Evolutionary conservation across 139 green algal species (phyloP).

Genomic region (Coccomyxa sp.): DNA sequence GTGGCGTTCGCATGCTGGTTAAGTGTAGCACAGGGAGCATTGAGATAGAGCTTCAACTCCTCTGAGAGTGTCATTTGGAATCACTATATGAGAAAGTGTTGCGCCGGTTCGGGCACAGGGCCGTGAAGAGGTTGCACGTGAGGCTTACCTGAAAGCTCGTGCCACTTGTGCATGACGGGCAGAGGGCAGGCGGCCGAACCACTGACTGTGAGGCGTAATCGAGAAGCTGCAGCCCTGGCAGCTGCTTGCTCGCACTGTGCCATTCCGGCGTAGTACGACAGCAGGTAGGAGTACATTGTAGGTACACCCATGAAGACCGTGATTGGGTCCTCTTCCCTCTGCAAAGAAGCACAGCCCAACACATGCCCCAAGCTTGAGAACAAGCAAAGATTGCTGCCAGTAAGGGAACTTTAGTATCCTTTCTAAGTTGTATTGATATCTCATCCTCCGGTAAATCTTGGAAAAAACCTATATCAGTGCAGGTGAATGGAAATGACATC

Average conservation of each 20-base stretch:
- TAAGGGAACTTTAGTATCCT: too few relatives aligned
- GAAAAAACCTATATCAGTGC: background rate
- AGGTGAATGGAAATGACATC: background rate
- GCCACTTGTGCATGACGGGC: constrained; percentile 70
- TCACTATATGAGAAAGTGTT: too few relatives aligned
- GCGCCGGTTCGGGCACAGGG: too few relatives aligned
- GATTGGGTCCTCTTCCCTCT: constrained; percentile 31
- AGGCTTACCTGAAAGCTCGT: constrained; percentile 35
- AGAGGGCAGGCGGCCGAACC: constrained; percentile 87
- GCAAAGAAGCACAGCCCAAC: background rate
- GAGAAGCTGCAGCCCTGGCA: constrained; percentile 30
- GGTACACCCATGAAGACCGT: constrained; percentile 94
- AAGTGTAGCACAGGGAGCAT: too few relatives aligned
- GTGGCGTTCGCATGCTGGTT: too few relatives aligned
- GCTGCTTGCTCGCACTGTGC: constrained; percentile 30
- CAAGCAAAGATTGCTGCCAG: background rate
- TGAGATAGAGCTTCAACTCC: too few relatives aligned
- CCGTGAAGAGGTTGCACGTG: background rate
- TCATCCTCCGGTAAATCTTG: background rate
- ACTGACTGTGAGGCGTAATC: constrained; percentile 75
- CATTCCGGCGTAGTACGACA: constrained; percentile 56
- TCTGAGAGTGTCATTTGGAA: too few relatives aligned
- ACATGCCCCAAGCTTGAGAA: background rate
- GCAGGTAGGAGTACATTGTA: constrained; percentile 92
- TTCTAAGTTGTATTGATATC: too few relatives aligned